These are phyloP conservation scores for Neurospora sp. DNA, from an alignment of 2,329 filamentous ascomycete genomes.

Conservation along the genomic window DNA sequence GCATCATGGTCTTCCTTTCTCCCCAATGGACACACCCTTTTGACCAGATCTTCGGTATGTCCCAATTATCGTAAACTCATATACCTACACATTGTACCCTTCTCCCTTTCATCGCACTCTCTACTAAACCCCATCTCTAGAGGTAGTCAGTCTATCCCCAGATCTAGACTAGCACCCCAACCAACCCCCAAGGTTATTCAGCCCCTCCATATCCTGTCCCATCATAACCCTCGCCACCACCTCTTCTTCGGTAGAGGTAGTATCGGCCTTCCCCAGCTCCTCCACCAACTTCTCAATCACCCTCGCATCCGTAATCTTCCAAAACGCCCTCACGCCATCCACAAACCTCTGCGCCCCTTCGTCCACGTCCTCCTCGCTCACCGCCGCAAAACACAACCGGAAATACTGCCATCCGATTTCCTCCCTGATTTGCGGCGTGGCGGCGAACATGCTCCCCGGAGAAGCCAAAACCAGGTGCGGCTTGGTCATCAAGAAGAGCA, in stretches of 20 bases:
- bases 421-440: slow-evolving; percentile 48
- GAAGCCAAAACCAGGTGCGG: slow-evolving; percentile 57
- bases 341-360: slow-evolving; percentile 56
- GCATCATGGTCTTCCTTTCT: neutral
- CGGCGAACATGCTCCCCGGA: slow-evolving; percentile 65
- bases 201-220: neutral
- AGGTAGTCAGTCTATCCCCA: neutral
- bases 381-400: slow-evolving; percentile 76
- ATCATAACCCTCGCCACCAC: slow-evolving; percentile 8
- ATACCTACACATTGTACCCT: neutral
- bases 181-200: neutral
- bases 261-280: slow-evolving; percentile 12
- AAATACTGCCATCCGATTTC: slow-evolving; percentile 60
- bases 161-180: neutral
- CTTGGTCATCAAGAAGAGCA: slow-evolving; percentile 59
- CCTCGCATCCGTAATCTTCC: slow-evolving; percentile 57
- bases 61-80: neutral
- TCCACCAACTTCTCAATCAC: slow-evolving; percentile 55
- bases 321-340: slow-evolving; percentile 63
- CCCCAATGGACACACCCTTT: neutral
- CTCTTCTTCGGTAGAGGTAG: slow-evolving; percentile 6
- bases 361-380: slow-evolving; percentile 61
- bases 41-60: neutral
- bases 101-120: neutral
- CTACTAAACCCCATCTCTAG: neutral